phyloP scores from a whole-genome alignment of 176 grass and related monocot species.

The Avena eriantha region DNA sequence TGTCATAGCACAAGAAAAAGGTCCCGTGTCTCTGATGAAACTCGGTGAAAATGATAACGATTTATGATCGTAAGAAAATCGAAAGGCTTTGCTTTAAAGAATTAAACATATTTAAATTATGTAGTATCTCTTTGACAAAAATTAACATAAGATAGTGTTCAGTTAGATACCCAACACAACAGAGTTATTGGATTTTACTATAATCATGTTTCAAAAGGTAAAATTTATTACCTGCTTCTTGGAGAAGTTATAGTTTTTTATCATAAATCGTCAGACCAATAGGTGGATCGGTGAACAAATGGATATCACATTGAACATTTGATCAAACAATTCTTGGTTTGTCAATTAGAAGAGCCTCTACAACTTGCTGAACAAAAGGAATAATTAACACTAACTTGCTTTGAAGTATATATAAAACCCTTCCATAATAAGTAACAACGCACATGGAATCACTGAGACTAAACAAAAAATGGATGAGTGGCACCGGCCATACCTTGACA shows the following conservation, averaged over 20 bases:
- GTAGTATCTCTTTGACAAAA: constrained; percentile 6
- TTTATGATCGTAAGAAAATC: background rate
- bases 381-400: background rate
- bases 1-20: background rate
- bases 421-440: constrained; percentile 23
- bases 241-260: background rate
- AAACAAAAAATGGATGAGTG: too few relatives aligned
- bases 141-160: background rate
- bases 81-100: background rate
- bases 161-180: background rate
- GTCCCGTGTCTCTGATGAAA: background rate
- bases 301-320: background rate
- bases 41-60: background rate
- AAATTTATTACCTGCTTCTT: constrained; percentile 22
- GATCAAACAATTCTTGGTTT: background rate
- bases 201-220: background rate
- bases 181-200: background rate
- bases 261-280: background rate
- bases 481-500: too few relatives aligned
- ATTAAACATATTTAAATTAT: background rate
- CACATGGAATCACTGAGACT: constrained; percentile 9
- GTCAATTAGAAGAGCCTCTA: background rate
- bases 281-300: background rate
- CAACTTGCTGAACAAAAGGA: background rate
- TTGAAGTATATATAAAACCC: background rate